These are phyloP conservation scores for Coniochaeta ligniaria DNA, from an alignment of 2,329 filamentous ascomycete genomes.

Conservation along the genomic window DNA sequence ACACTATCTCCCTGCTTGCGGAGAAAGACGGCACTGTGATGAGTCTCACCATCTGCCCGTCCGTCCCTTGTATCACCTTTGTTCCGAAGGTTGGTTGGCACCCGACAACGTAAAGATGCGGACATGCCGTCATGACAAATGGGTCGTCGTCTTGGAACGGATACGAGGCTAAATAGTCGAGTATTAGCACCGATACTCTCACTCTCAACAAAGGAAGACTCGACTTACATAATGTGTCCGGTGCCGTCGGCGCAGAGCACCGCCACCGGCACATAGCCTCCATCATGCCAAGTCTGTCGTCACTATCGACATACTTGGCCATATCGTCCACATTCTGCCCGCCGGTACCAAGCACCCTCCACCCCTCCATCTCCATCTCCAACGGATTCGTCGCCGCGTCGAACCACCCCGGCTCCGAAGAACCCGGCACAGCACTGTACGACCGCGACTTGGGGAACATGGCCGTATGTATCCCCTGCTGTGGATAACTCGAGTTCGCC, in stretches of 20 bases:
- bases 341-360: conserved; percentile 76
- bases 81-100: conserved; percentile 77
- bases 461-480: conserved; percentile 87
- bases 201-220: not conserved
- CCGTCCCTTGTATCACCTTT: conserved; percentile 56
- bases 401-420: conserved; percentile 61
- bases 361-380: conserved; percentile 85
- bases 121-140: conserved; percentile 77
- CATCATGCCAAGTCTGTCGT: conserved; percentile 80
- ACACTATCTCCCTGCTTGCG: conserved; percentile 68
- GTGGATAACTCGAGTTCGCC: conserved; percentile 81
- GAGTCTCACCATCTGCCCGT: conserved; percentile 66
- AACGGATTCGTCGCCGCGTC: conserved; percentile 89
- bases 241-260: conserved; percentile 84
- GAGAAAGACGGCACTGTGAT: conserved; percentile 80
- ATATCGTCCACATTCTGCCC: conserved; percentile 94
- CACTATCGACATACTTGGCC: conserved; percentile 78
- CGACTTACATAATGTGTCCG: conserved; percentile 82
- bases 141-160: conserved; percentile 92
- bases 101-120: conserved; percentile 86
- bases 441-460: conserved; percentile 74
- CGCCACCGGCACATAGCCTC: conserved; percentile 92
- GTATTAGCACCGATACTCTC: conserved; percentile 5
- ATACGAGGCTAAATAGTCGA: conserved; percentile 66
- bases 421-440: conserved; percentile 49